Evolutionary conservation across 192 early-diverging fungal species (phyloP), one percentile per base, ranked within the genome.

Genomic region (Coemansia sp.): DNA sequence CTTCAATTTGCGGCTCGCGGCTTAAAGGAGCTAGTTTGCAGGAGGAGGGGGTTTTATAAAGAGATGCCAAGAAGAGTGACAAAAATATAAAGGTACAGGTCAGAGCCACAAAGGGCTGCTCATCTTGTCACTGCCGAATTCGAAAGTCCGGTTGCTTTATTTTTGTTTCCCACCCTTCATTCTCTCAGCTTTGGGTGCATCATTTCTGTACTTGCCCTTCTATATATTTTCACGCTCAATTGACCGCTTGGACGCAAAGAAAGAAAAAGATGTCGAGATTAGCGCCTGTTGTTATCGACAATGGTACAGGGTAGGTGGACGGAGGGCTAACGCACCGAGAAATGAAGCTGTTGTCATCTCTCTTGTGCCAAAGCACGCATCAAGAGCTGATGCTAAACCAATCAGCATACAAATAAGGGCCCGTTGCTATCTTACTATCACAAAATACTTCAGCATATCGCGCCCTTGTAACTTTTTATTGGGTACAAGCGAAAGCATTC

Each of bases 241-340:
- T 10, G 35, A 37, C 35, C 35, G 33, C 45, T 53, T 55, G 28
- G 49, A n/a, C 6, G 46, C 29, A 58, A 13, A 21, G 29, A 59
- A 4, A n/a, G n/a, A n/a, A 25, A 43, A 59, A 55, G 46, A 82
- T 82, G 79, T 70, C 74, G 26, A 76, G 46, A 64, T 63, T 82
- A 12, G 88, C 93, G 64, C 86, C 93, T 34, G 93, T 98, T 42
- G 92, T 98, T 72, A 95, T 98, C 74, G 96, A 98, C 85, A 98
- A 98, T 85, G 96, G 96, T 70, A 98, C 96, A 34, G 96, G 96
- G 93, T 95, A 82, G 18, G 79, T 82, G 35, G 35, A 12, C 18
- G n/a, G 39, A 40, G 39, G 2, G 2, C n/a, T 51, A 18, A 8
- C 25, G 48, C 8, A 25, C 9, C 48, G 13, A 8, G 25, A 23